Base-by-base conservation (phyloP, 495 filamentous ascomycete species). In the Tuber borchii region DNA sequence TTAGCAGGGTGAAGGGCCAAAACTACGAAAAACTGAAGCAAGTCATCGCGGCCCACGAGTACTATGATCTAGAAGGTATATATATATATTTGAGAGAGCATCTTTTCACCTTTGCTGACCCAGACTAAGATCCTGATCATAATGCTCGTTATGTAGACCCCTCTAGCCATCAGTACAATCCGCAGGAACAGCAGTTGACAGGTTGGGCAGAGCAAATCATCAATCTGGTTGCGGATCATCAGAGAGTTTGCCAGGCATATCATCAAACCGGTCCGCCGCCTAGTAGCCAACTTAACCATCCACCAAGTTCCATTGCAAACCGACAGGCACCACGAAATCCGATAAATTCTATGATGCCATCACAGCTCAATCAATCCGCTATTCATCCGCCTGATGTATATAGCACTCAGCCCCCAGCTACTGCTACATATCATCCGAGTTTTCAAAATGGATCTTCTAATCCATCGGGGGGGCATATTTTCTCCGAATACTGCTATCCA, bases 21-120 rank as follows among this genome's bases (percentile, higher is more conserved):
- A 31, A 65, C 31, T 65, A 65, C 26, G 26, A n/a, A 31, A 65
- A 16, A 65, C 56, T 65, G n/a, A 65, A 65, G 56, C 56, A 31
- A 17, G 56, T 65, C 26, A 65, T 65, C 26, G 56, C n/a, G 26
- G 56, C 14, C 10, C 56, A 65, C 12, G 14, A 65, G 2, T 16
- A 65, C 56, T 65, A 65, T 31, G 56, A 65, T 65, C 56, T 65
- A n/a, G 56, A 65, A 65, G 56, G 56, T 65, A 65, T 65, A 56
- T 65, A 65, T 31, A 65, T 17, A 65, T 4, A 65, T 65, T n/a
- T 17, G 10, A 2, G n/a, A 65, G 56, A 17, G 56, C 56, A 31
- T n/a, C n/a, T 31, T 65, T 65, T 65, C 16, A 7, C 26, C 56
- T 14, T 65, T 31, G n/a, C 56, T 65, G 56, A 65, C 56, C 26